Evolutionary conservation across 768 basidiomycete species (phyloP), one percentile per base, ranked within the genome.

Genomic region (Leccinellum luteum): DNA sequence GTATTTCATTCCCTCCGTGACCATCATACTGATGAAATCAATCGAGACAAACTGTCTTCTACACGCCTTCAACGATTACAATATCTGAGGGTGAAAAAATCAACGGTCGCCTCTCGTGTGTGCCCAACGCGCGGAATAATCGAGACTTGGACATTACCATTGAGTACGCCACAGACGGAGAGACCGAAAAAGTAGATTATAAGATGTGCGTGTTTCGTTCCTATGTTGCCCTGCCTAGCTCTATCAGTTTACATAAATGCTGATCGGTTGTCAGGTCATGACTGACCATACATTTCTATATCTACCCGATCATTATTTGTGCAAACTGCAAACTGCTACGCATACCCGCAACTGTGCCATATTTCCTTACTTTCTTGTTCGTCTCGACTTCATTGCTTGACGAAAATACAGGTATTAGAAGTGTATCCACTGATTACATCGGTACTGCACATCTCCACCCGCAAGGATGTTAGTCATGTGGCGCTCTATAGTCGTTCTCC

Each of bases 111-210:
- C 72, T 99, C 43, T 71, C 81, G 17, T 96, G 94, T 69, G 84
- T 87, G 4, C 97, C 97, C 21, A 99, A 99, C 74, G 79, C 81
- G 48, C 85, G 90, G 64, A 99, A 99, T 77, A 91, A 91, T 72
- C 89, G 97, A 48, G 97, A 99, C 69, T 80, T 99, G 47, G 97
- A 98, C 72, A 98, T 99, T 72, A 73, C 73, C 23, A 82, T 98
- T 65, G 76, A 82, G 54, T 97, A 94, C 77, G 77, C 84, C 66
- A 69, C 80, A 21, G 63, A 60, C 27, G 69, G 60, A 49, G 72
- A 64, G 51, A 60, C 48, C 59, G 61, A 50, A 55, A 62, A 43
- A 70, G 77, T 91, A 63, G 77, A 87, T 6, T 94, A 92, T 73
- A 92, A 91, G 78, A 94, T 94, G 91, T 94, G 81, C 84, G 91